A percentile compares a stretch with the other conserved stretches of the same genome.
Conservation (phyloP, 2,329 filamentous ascomycete genomes). For the Fusarium solani-melongenae region DNA sequence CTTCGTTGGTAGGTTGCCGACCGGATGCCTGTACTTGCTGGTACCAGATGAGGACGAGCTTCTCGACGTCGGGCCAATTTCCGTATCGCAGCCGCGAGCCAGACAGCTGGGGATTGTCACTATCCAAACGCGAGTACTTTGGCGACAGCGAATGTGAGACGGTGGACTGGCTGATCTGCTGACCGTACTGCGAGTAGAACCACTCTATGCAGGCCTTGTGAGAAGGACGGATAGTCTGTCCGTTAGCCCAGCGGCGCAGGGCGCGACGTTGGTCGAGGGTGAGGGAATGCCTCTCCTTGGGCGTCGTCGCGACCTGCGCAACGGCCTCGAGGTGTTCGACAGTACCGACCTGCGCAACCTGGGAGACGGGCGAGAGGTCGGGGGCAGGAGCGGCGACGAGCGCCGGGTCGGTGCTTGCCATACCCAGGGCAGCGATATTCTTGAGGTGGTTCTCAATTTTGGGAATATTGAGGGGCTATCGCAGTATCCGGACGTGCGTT, state of each 20-base stretch:
- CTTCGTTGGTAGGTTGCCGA: conserved; percentile 70
- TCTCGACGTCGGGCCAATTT: conserved; percentile 73
- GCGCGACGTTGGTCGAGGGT: conserved; percentile 72
- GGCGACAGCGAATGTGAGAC: conserved; percentile 71
- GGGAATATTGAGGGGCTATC: not conserved
- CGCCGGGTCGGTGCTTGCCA: conserved; percentile 46
- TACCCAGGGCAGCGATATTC: conserved; percentile 46
- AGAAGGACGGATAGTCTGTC: conserved; percentile 65
- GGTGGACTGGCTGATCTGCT: conserved; percentile 71
- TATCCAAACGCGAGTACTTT: conserved; percentile 71
- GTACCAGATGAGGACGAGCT: conserved; percentile 67
- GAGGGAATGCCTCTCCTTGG: conserved; percentile 67
- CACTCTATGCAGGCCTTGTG: conserved; percentile 73
- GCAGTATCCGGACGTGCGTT: no score
- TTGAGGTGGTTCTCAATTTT: conserved; percentile 46
- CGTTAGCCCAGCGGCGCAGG: conserved; percentile 69
- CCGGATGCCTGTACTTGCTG: conserved; percentile 63
- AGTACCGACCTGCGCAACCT: conserved; percentile 30
- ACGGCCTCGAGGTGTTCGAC: conserved; percentile 28
- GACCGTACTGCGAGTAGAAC: conserved; percentile 68
- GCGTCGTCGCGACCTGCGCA: conserved; percentile 22
- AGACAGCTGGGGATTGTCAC: conserved; percentile 69
- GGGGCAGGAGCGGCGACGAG: conserved; percentile 48
- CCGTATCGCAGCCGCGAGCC: conserved; percentile 71
- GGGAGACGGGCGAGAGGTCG: conserved; percentile 43